Evolutionary conservation across 768 basidiomycete genomes (phyloP), one percentile per base, ranked within the genome.

Genomic region (Tylopilus vinaceipallidus): DNA sequence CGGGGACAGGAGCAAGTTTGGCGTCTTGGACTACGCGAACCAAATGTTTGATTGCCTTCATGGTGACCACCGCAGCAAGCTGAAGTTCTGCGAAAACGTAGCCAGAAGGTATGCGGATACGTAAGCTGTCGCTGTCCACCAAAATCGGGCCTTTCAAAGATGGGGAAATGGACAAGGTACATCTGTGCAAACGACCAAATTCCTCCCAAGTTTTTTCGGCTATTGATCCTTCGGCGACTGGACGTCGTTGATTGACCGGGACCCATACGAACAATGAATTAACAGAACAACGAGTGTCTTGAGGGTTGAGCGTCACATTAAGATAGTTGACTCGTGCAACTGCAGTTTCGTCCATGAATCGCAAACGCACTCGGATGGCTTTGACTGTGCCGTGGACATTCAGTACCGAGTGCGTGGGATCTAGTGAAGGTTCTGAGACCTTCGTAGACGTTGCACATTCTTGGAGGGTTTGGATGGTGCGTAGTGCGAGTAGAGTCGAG

Each of bases 1-100:
- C 66, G n/a, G 81, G 74, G 50, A 86, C 77, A 43, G 75, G 66
- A 20, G 63, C 67, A 61, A 83, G 86, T 42, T 70, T 66, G 1
- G 81, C 81, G 6, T 72, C 64, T 34, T 73, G 63, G 37, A 84
- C 75, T 58, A 86, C 80, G 23, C 71, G 72, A 10, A 74, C 53
- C 8, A 97, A 73, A 59, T 95, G 88, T 54, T 83, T 85, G 38
- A 83, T 58, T 2, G 83, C 79, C 68, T 98, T 98, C 55, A 83
- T 57, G 7, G 84, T 76, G 43, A 90, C 72, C 42, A 73, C 79
- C 50, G 79, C 61, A 62, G 91, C 90, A 42, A 88, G 76, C 39
- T 94, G 76, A 42, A 97, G 73, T 26, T 91, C 83, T 4, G 88
- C 79, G 35, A 94, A 68, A 35, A 88, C 68, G 64, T 86, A 95